Evolutionary conservation across 495 filamentous ascomycete species (phyloP).

Genomic region (Cercophora sp.): DNA sequence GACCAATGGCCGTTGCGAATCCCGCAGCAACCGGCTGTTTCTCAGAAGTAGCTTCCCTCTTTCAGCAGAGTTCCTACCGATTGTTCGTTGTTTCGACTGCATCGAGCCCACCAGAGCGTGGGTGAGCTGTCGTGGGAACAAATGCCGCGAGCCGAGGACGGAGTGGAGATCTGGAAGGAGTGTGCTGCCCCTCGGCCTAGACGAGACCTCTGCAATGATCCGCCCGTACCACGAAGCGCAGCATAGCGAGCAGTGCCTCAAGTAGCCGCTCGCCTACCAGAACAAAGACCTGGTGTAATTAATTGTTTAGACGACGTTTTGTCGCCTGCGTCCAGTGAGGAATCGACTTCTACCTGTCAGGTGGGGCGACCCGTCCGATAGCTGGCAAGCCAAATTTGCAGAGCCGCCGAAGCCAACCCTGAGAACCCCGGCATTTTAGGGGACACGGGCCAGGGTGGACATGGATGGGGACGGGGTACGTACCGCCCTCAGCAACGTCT

Average conservation of each 20-base stretch:
- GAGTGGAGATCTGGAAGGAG: no score
- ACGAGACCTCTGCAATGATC: not conserved
- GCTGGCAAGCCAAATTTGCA: constrained; percentile 6
- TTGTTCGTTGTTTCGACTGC: constrained; percentile 11
- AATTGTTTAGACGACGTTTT: constrained; percentile 3
- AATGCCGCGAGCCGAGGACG: no score
- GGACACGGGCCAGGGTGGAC: not conserved
- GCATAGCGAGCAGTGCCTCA: not conserved
- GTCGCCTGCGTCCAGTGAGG: constrained; percentile 1
- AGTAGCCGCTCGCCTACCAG: constrained; percentile 7
- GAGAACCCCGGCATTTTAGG: constrained; percentile 4
- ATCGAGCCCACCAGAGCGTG: not conserved
- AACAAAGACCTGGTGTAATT: not conserved
- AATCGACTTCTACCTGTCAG: not conserved
- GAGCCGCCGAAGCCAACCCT: constrained; percentile 23
- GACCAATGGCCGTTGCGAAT: constrained; percentile 20
- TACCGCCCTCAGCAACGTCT: constrained; percentile 15
- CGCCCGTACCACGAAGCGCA: not conserved
- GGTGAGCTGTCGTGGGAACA: constrained; percentile 18
- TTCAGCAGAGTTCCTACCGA: constrained; percentile 15
- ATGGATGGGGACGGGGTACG: not conserved
- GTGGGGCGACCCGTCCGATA: constrained; percentile 10
- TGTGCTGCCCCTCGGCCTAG: no score
- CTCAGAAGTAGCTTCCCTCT: constrained; percentile 17
- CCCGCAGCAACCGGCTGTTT: constrained; percentile 19